Conservation (phyloP, 83 land plant species). For the Picea mariana region DNA sequence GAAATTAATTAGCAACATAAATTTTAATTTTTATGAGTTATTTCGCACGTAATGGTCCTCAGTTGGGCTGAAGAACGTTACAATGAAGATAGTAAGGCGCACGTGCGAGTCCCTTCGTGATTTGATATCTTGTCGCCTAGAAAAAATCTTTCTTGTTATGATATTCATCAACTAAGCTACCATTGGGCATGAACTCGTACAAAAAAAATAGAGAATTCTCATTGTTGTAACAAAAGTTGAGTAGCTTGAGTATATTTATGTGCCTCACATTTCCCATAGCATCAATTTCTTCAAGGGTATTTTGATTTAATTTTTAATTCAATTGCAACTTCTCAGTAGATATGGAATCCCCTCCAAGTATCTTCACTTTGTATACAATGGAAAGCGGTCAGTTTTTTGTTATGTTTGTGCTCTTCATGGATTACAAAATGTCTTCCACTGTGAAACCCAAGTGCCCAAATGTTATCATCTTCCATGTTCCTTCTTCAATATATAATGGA, state of each 20-base stretch:
- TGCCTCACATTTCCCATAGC: slow-evolving; percentile 74
- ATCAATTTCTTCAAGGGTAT: too few species aligned
- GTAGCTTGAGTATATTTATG: slow-evolving; percentile 68
- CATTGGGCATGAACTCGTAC: slow-evolving; percentile 90
- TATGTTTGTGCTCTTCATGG: too few species aligned
- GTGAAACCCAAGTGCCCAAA: slow-evolving; percentile 59
- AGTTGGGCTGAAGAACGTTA: too few species aligned
- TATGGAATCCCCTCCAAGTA: too few species aligned
- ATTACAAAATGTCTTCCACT: slow-evolving; percentile 64
- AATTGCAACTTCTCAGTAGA: too few species aligned
- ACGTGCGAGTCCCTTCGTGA: slow-evolving; percentile 73
- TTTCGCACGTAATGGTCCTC: too few species aligned
- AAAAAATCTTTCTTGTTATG: slow-evolving; percentile 64
- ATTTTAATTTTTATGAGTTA: too few species aligned
- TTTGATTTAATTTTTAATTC: too few species aligned
- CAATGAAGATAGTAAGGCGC: slow-evolving; percentile 80
- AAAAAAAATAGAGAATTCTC: slow-evolving; percentile 57
- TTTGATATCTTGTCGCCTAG: slow-evolving; percentile 67
- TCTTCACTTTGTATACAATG: too few species aligned
- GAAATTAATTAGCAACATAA: too few species aligned
- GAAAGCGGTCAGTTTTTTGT: too few species aligned
- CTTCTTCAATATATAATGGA: neutral
- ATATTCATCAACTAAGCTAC: slow-evolving; percentile 68
- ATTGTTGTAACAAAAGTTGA: slow-evolving; percentile 67
- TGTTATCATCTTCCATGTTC: slow-evolving; percentile 59